Evolutionary conservation across 2,329 filamentous ascomycete species (phyloP).

Genomic region (Penicillium sp.): DNA sequence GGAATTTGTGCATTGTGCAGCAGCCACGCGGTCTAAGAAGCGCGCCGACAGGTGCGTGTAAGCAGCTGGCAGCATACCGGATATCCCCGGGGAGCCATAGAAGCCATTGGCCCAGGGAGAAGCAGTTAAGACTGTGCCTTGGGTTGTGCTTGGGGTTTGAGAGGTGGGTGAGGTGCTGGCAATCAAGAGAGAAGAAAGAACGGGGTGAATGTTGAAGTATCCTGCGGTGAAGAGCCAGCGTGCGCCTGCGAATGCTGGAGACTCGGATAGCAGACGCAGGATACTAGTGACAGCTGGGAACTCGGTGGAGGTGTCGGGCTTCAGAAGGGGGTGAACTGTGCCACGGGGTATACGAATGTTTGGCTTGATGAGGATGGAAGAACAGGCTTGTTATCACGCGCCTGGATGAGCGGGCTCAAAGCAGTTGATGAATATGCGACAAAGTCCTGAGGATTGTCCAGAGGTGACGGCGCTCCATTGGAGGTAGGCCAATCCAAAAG

Average conservation of each 20-base stretch:
- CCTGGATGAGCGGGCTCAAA: conserved; percentile 62
- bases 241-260: conserved; percentile 58
- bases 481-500: conserved; percentile 65
- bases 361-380: conserved; percentile 44
- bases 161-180: conserved; percentile 52
- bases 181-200: conserved; percentile 73
- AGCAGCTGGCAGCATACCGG: conserved; percentile 81
- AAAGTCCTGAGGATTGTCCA: conserved; percentile 65
- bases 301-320: conserved; percentile 78
- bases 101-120: conserved; percentile 94
- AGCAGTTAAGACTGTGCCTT: conserved; percentile 83
- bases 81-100: conserved; percentile 80
- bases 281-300: conserved; percentile 73
- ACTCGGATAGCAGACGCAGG: conserved; percentile 60
- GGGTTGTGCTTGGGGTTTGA: conserved; percentile 33
- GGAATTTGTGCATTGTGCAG: conserved; percentile 50
- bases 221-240: conserved; percentile 96
- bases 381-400: conserved; percentile 35
- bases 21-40: conserved; percentile 63
- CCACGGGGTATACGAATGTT: conserved; percentile 77
- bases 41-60: conserved; percentile 82
- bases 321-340: conserved; percentile 79
- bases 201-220: conserved; percentile 94
- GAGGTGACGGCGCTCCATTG: conserved; percentile 70
- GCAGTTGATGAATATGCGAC: conserved; percentile 62